Percentiles rank a stretch among this genome's conserved stretches.
These are phyloP conservation scores for Wickerhamomyces sp. DNA, from an alignment of 1,139 yeast species.

Conservation along the genomic window DNA sequence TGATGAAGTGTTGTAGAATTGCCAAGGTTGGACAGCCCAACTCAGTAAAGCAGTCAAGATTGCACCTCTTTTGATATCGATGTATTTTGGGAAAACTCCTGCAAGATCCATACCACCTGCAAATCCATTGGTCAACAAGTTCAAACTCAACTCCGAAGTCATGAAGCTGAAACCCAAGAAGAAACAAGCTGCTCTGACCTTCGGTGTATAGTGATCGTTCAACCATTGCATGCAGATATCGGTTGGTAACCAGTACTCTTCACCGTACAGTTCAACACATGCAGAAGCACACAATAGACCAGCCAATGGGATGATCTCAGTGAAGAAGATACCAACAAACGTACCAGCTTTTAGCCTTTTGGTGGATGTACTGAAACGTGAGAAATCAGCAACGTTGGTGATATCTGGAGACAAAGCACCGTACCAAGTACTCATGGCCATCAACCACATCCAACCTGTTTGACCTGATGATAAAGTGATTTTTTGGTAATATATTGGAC, in stretches of 20 bases:
- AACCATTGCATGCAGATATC: constrained; percentile 31
- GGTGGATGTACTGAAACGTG: constrained; percentile 32
- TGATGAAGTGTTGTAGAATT: constrained; percentile 32
- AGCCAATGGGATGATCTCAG: constrained; percentile 35
- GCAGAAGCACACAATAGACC: constrained; percentile 34
- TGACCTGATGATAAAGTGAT: constrained; percentile 17
- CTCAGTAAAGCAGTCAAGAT: constrained; percentile 28
- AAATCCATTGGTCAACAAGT: constrained; percentile 33
- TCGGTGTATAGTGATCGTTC: constrained; percentile 26
- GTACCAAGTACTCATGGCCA: constrained; percentile 29
- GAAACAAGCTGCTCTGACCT: constrained; percentile 34
- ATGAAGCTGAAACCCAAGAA: constrained; percentile 32
- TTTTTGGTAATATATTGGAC: constrained; percentile 23
- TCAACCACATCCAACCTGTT: constrained; percentile 28
- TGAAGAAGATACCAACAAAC: constrained; percentile 25
- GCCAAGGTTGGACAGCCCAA: constrained; percentile 36
- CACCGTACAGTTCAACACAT: constrained; percentile 26
- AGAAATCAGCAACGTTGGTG: constrained; percentile 40
- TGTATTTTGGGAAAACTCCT: constrained; percentile 31
- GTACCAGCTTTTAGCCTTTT: constrained; percentile 22
- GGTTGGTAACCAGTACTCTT: constrained; percentile 31
- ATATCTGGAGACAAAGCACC: constrained; percentile 33
- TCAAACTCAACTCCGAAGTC: constrained; percentile 32
- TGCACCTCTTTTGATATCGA: constrained; percentile 34
- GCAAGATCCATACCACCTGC: constrained; percentile 40